Percentiles rank a stretch among this genome's conserved stretches.
Conservation (phyloP, 805 yeast species). For the Candida maesae region DNA sequence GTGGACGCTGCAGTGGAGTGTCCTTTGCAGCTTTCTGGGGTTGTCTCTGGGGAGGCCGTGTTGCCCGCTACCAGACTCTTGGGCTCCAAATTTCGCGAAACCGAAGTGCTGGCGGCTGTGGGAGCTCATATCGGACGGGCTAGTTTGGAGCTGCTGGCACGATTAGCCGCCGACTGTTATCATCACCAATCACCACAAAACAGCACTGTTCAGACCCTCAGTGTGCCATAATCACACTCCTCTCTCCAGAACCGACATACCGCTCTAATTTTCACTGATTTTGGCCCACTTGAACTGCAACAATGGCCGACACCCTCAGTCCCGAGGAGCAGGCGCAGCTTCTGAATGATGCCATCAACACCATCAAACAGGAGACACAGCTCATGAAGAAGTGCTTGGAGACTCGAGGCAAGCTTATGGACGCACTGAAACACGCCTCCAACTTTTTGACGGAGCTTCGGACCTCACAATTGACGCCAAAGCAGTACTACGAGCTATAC, state of each 20-base stretch:
- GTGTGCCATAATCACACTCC: too few relatives aligned
- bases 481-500: conserved; percentile 90
- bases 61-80: too few relatives aligned
- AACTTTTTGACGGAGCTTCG: conserved; percentile 78
- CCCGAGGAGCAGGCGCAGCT: conserved; percentile 27
- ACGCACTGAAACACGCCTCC: conserved; percentile 84
- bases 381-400: conserved; percentile 76
- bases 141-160: too few relatives aligned
- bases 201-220: too few relatives aligned
- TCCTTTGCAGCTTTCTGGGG: too few relatives aligned
- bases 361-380: conserved; percentile 65
- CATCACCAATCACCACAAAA: too few relatives aligned
- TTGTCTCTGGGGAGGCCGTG: too few relatives aligned
- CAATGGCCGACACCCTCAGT: conserved; percentile 11
- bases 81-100: background rate
- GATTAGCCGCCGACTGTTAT: too few relatives aligned
- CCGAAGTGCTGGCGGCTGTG: too few relatives aligned
- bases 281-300: background rate
- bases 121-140: background rate
- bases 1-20: too few relatives aligned
- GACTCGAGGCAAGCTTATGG: conserved; percentile 68
- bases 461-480: conserved; percentile 72
- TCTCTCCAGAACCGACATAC: too few relatives aligned
- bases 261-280: too few relatives aligned
- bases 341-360: conserved; percentile 43